Percentiles rank a stretch among this genome's conserved stretches.
These are phyloP conservation scores for Lactifluus hygrophoroides DNA, from an alignment of 768 basidiomycete genomes.

Conservation along the genomic window DNA sequence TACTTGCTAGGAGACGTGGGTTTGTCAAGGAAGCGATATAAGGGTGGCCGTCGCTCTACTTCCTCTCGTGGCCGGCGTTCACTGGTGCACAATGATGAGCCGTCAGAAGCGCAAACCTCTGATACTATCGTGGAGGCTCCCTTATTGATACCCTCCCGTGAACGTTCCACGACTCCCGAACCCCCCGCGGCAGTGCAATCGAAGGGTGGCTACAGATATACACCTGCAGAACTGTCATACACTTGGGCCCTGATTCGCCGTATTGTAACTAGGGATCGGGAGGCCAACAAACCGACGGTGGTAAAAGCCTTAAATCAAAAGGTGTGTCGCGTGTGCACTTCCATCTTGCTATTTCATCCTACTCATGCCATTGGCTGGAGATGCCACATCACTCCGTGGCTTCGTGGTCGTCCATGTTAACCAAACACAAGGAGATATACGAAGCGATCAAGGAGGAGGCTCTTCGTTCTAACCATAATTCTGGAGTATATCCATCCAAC, in stretches of 20 bases:
- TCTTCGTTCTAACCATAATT: background rate
- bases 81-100: slow-evolving; percentile 1
- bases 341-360: background rate
- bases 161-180: slow-evolving; percentile 1
- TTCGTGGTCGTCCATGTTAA: slow-evolving; percentile 45
- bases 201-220: slow-evolving; percentile 12
- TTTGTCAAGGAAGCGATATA: background rate
- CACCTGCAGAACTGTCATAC: slow-evolving; percentile 16
- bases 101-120: slow-evolving; percentile 6
- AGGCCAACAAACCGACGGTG: background rate
- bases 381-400: slow-evolving; percentile 47
- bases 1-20: slow-evolving; percentile 34
- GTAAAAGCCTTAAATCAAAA: background rate
- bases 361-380: slow-evolving; percentile 27
- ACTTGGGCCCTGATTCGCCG: slow-evolving; percentile 13
- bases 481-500: background rate
- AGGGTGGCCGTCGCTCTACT: background rate
- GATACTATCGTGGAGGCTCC: slow-evolving; percentile 3
- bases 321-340: background rate
- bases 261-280: slow-evolving; percentile 1
- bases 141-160: background rate
- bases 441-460: slow-evolving; percentile 34
- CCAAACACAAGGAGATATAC: slow-evolving; percentile 30
- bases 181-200: slow-evolving; percentile 5
- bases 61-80: slow-evolving; percentile 1